Base-by-base conservation (phyloP, 257 asterid genomes). In the Lavandula angustifolia region DNA sequence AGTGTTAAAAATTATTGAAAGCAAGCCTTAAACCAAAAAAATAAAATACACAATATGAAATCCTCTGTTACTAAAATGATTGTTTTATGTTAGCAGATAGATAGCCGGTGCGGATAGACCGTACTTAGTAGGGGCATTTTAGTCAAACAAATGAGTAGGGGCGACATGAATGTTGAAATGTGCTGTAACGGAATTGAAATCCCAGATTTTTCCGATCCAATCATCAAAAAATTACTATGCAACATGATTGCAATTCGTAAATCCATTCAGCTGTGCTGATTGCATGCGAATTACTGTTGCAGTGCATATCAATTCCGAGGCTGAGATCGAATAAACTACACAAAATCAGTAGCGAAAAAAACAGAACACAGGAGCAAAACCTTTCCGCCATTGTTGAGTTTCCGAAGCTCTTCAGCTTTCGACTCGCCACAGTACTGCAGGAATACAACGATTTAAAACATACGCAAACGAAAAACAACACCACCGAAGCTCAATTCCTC, bases 301-400 rank as follows among this genome's bases (percentile, higher is more conserved):
- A 60, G 64, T 33, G 73, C n/a, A 32, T 60, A 77, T 63, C 67
- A 60, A 29, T 27, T 61, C 56, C 33, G 43, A 41, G 40, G 65
- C 42, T 7, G 29, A 31, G 27, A 22, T 2, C 27, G 27, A 22
- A 10, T n/a, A 54, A 54, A 54, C 27, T 7, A 5, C 29, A 42
- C 69, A 59, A 46, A 12, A 31, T 5, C 37, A 51, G 35, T 27
- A 33, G 35, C 18, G 56, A 18, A 22, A 22, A 22, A 2, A 58
- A 44, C 50, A 48, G 52, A 54, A 32, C 37, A 56, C 54, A 6
- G 69, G 41, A 50, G 33, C 43, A 80, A 58, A 38, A 87, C 97
- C 83, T 75, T 51, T 75, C 81, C 78, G 67, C 72, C 78, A 55
- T 74, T 52, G 97, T 78, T 37, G 74, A 70, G 84, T 84, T 90